These are phyloP conservation scores for Notholithocarpus densiflorus DNA, from an alignment of 306 rosid species.

Conservation along the genomic window DNA sequence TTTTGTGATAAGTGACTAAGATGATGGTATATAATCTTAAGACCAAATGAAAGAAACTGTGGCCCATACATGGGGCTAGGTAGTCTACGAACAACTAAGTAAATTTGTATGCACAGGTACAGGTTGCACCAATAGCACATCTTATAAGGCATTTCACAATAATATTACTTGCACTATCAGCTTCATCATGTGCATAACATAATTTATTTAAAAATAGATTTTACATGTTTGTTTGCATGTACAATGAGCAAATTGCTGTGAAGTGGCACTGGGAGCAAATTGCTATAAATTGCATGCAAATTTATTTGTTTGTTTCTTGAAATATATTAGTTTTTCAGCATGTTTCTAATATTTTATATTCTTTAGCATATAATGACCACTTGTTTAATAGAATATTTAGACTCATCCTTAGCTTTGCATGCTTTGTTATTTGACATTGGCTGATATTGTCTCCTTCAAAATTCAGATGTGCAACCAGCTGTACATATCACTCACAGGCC, in stretches of 20 bases:
- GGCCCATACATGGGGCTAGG: neutral
- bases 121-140: neutral
- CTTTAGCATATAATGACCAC: too few species aligned
- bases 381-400: too few species aligned
- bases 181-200: neutral
- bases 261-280: neutral
- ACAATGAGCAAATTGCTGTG: neutral
- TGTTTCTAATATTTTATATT: too few species aligned
- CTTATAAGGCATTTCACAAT: neutral
- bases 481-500: rapidly evolving
- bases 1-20: neutral
- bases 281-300: too few species aligned
- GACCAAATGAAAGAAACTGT: neutral
- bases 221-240: neutral
- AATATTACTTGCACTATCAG: neutral
- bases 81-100: neutral
- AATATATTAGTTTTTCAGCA: too few species aligned
- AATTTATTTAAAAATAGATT: neutral
- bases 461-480: rapidly evolving
- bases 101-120: neutral
- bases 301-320: too few species aligned
- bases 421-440: too few species aligned
- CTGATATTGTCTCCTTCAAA: too few species aligned
- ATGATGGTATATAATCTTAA: neutral
- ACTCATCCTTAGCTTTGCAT: too few species aligned